Evolutionary conservation across 768 basidiomycete genomes (phyloP).

Genomic region (Hemileccinum impolitum): DNA sequence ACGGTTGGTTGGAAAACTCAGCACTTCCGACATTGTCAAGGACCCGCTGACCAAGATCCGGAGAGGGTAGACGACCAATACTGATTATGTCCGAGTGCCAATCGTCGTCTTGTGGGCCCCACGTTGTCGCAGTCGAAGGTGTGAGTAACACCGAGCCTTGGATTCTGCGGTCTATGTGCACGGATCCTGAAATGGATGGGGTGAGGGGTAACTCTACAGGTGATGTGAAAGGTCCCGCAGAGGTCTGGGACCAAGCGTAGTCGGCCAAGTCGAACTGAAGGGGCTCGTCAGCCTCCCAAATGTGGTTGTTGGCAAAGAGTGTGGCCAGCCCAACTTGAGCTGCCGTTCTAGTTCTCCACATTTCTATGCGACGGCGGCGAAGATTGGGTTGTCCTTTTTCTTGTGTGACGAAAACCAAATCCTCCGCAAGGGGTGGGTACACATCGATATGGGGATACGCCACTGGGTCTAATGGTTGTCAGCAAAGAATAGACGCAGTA

Average conservation of each 20-base stretch:
- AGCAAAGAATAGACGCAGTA: background rate
- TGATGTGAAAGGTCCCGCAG: slow-evolving; percentile 55
- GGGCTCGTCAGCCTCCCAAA: slow-evolving; percentile 26
- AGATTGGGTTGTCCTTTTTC: slow-evolving; percentile 3
- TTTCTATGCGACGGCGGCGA: slow-evolving; percentile 12
- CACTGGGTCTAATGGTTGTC: slow-evolving; percentile 16
- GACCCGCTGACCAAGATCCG: slow-evolving; percentile 57
- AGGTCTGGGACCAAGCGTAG: slow-evolving; percentile 68
- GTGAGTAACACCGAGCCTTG: slow-evolving; percentile 57
- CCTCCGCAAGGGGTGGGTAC: slow-evolving; percentile 13
- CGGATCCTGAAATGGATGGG: slow-evolving; percentile 43
- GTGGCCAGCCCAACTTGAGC: slow-evolving; percentile 22
- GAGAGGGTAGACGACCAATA: slow-evolving; percentile 45
- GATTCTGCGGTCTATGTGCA: slow-evolving; percentile 52
- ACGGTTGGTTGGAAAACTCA: slow-evolving; percentile 8
- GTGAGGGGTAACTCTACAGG: slow-evolving; percentile 39
- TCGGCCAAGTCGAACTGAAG: slow-evolving; percentile 59
- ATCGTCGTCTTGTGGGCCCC: slow-evolving; percentile 48
- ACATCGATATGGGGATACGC: slow-evolving; percentile 23
- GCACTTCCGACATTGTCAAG: slow-evolving; percentile 51
- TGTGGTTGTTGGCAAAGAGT: slow-evolving; percentile 15
- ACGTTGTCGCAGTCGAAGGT: slow-evolving; percentile 43
- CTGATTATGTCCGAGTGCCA: slow-evolving; percentile 35
- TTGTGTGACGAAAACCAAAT: background rate
- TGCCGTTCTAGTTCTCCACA: slow-evolving; percentile 15